Evolutionary conservation across 257 asterid species (phyloP).

Genomic region (Galeopsis tetrahit): DNA sequence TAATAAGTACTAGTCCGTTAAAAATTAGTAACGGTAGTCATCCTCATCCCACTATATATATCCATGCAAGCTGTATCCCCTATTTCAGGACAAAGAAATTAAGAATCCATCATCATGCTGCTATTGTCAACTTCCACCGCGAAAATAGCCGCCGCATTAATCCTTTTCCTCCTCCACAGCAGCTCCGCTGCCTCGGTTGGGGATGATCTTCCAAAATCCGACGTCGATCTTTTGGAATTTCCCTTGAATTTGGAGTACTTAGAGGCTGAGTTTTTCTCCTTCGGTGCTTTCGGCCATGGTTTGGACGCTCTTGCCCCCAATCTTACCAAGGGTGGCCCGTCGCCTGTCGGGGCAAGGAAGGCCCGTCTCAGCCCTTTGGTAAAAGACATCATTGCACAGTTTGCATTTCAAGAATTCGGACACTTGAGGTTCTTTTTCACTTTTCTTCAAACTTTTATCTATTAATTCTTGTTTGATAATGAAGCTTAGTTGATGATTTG

Average conservation of each 20-base stretch:
- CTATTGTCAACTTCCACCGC: slow-evolving; percentile 36
- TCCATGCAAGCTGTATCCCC: too few relatives aligned
- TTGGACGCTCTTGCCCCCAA: slow-evolving; percentile 55
- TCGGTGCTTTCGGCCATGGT: slow-evolving; percentile 68
- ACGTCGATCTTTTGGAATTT: slow-evolving; percentile 64
- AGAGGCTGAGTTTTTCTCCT: slow-evolving; percentile 85
- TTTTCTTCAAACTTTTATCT: too few relatives aligned
- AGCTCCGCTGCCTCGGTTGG: neutral
- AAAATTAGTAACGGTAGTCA: too few relatives aligned
- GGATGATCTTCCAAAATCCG: slow-evolving; percentile 49
- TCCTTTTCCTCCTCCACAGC: slow-evolving; percentile 20
- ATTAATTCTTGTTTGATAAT: too few relatives aligned
- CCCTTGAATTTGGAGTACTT: slow-evolving; percentile 75
- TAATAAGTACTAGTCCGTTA: too few relatives aligned
- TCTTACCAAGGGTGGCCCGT: slow-evolving; percentile 65
- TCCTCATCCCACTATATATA: too few relatives aligned
- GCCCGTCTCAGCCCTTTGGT: slow-evolving; percentile 59
- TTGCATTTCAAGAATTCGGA: slow-evolving; percentile 84
- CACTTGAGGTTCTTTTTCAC: too few relatives aligned
- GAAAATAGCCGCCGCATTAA: slow-evolving; percentile 31
- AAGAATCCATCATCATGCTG: slow-evolving; percentile 28
- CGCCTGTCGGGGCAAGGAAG: slow-evolving; percentile 55
- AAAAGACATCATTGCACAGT: too few relatives aligned
- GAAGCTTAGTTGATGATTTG: too few relatives aligned
- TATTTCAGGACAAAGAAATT: too few relatives aligned